Conservation (phyloP, 495 filamentous ascomycete genomes). For the Parathielavia hyrcaniae region DNA sequence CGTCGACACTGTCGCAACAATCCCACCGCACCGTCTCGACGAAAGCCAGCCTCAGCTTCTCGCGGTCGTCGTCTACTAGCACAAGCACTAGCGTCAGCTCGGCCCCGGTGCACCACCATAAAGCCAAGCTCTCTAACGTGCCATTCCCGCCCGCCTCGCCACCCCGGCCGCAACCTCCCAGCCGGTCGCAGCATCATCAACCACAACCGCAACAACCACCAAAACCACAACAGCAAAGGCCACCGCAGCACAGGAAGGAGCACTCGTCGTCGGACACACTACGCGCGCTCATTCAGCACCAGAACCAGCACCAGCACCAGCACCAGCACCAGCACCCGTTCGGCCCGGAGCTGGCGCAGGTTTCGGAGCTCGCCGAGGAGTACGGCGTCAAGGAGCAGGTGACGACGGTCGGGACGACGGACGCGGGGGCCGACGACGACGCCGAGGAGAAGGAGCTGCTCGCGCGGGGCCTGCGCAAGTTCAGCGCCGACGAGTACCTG, state of each 20-base stretch:
- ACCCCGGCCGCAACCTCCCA: slow-evolving; percentile 25
- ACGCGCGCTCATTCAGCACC: neutral
- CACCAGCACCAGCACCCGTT: slow-evolving; percentile 47
- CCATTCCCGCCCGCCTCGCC: slow-evolving; percentile 15
- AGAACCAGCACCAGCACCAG: neutral
- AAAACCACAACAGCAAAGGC: no score
- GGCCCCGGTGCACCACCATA: slow-evolving; percentile 30
- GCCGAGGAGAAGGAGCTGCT: slow-evolving; percentile 64
- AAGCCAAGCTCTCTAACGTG: slow-evolving; percentile 32
- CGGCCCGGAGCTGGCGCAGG: slow-evolving; percentile 66
- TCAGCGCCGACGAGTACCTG: slow-evolving; percentile 76
- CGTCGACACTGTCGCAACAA: slow-evolving; percentile 46
- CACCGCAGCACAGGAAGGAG: slow-evolving; percentile 4
- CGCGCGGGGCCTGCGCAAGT: slow-evolving; percentile 63
- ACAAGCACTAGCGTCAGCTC: slow-evolving; percentile 41
- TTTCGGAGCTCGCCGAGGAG: slow-evolving; percentile 81
- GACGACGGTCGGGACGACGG: slow-evolving; percentile 25
- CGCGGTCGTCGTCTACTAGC: slow-evolving; percentile 44
- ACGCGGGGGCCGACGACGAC: no score
- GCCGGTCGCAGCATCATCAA: slow-evolving; percentile 3
- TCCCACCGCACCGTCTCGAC: slow-evolving; percentile 39
- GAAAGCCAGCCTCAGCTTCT: slow-evolving; percentile 44
- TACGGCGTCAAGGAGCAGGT: slow-evolving; percentile 59
- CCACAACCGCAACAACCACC: no score
- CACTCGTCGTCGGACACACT: neutral